These are phyloP conservation scores for Gnetum montanum DNA, from an alignment of 75 land plant species.

Conservation along the genomic window DNA sequence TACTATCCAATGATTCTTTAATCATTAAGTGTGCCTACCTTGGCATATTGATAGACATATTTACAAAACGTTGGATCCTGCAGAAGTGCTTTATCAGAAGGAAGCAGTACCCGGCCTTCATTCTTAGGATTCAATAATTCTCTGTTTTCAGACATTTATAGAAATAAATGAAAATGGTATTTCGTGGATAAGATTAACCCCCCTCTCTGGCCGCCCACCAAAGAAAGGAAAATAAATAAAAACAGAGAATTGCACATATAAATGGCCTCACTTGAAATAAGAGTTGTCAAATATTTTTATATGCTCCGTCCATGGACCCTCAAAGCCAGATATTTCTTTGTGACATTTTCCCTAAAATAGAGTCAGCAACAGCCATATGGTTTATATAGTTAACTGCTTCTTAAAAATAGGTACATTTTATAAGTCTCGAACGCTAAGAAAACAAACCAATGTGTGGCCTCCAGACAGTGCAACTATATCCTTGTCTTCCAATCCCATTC, in stretches of 20 bases:
- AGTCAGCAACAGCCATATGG: too few species aligned
- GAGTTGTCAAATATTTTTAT: constrained; percentile 87
- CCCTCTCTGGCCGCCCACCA: too few species aligned
- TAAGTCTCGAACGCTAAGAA: too few species aligned
- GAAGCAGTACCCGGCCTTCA: constrained; percentile 80
- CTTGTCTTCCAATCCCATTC: constrained; percentile 31
- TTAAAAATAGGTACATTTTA: too few species aligned
- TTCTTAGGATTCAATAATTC: constrained; percentile 75
- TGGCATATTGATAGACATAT: constrained; percentile 80
- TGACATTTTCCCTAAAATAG: constrained; percentile 94
- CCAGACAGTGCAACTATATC: constrained; percentile 46
- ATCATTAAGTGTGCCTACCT: constrained; percentile 29
- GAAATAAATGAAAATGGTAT: not conserved
- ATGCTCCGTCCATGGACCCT: constrained; percentile 86
- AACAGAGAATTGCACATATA: not conserved
- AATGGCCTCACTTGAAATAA: constrained; percentile 52
- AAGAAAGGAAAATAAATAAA: too few species aligned
- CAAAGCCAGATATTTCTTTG: constrained; percentile 96
- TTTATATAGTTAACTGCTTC: too few species aligned
- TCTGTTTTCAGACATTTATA: constrained; percentile 9
- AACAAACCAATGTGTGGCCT: constrained; percentile 42
- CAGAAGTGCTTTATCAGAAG: constrained; percentile 80
- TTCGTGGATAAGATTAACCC: not conserved
- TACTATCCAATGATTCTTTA: too few species aligned
- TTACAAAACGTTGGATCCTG: constrained; percentile 73